Evolutionary conservation across 164 flowering plant genomes (phyloP).

Genomic region (Stephania japonica): DNA sequence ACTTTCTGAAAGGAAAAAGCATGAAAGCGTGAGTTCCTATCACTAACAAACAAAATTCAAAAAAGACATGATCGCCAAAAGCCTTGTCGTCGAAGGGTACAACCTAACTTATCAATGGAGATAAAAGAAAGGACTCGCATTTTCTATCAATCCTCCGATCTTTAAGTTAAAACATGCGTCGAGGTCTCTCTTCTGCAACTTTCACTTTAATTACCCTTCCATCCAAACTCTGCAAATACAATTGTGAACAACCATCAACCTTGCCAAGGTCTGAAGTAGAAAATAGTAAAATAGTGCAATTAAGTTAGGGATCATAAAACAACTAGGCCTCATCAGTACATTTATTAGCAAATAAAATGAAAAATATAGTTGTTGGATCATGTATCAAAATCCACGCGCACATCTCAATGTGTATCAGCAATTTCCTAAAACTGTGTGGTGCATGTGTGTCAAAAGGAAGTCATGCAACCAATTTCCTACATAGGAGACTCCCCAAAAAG

Average conservation of each 20-base stretch:
- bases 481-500: too few species aligned
- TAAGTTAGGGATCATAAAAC: too few species aligned
- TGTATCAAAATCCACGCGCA: too few species aligned
- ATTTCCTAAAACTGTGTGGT: too few species aligned
- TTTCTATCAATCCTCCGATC: not conserved
- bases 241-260: not conserved
- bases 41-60: slow-evolving; percentile 8
- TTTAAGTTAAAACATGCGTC: slow-evolving; percentile 29
- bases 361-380: too few species aligned
- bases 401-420: too few species aligned
- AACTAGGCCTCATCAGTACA: too few species aligned
- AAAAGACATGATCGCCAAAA: not conserved
- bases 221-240: slow-evolving; percentile 57
- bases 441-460: too few species aligned
- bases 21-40: not conserved
- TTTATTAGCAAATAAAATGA: too few species aligned
- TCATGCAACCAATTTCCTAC: too few species aligned
- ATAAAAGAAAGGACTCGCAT: not conserved
- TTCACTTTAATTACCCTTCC: slow-evolving; percentile 83
- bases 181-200: slow-evolving; percentile 63
- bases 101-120: not conserved
- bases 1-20: not conserved
- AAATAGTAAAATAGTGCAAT: too few species aligned
- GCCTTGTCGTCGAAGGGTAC: not conserved
- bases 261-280: not conserved